phyloP scores from a whole-genome alignment of 768 basidiomycete genomes.

The Gautieria morchelliformis region DNA sequence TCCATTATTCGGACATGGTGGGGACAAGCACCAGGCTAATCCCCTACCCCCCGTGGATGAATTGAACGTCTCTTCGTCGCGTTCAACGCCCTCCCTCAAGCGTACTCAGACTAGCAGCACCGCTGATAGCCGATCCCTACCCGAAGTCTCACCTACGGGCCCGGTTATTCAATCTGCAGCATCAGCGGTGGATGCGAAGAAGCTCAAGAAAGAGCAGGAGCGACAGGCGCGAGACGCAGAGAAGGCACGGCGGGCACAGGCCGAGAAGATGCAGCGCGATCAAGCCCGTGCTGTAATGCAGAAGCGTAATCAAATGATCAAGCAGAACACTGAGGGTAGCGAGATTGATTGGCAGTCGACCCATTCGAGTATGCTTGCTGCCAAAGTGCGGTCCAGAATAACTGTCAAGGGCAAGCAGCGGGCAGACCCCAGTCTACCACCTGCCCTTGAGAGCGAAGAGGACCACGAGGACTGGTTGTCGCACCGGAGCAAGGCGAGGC shows the following conservation, averaged over 20 bases:
- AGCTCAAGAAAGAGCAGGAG: slow-evolving; percentile 74
- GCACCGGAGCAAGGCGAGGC: slow-evolving; percentile 64
- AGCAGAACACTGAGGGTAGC: slow-evolving; percentile 37
- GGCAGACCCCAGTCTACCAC: not conserved
- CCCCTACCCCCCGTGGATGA: slow-evolving; percentile 67
- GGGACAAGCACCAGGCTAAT: slow-evolving; percentile 54
- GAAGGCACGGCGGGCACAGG: slow-evolving; percentile 70
- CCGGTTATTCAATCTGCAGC: slow-evolving; percentile 9
- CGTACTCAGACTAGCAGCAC: slow-evolving; percentile 72
- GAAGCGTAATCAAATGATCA: slow-evolving; percentile 72
- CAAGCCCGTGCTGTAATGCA: slow-evolving; percentile 89
- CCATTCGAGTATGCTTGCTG: slow-evolving; percentile 22
- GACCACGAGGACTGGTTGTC: slow-evolving; percentile 31
- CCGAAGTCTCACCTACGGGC: slow-evolving; percentile 37
- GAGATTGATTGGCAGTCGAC: slow-evolving; percentile 54
- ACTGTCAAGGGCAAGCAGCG: slow-evolving; percentile 35
- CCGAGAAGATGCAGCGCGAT: slow-evolving; percentile 67
- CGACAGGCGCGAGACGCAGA: slow-evolving; percentile 73
- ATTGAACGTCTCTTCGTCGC: slow-evolving; percentile 41
- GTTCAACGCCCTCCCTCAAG: slow-evolving; percentile 59
- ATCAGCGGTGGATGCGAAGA: slow-evolving; percentile 51
- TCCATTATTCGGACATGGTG: slow-evolving; percentile 49
- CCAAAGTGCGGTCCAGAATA: slow-evolving; percentile 21
- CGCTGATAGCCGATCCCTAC: slow-evolving; percentile 50
- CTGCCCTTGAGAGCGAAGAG: slow-evolving; percentile 37